Percentiles rank a stretch among this genome's conserved stretches.
phyloP scores from a whole-genome alignment of 768 basidiomycete genomes.

The Imleria badia region DNA sequence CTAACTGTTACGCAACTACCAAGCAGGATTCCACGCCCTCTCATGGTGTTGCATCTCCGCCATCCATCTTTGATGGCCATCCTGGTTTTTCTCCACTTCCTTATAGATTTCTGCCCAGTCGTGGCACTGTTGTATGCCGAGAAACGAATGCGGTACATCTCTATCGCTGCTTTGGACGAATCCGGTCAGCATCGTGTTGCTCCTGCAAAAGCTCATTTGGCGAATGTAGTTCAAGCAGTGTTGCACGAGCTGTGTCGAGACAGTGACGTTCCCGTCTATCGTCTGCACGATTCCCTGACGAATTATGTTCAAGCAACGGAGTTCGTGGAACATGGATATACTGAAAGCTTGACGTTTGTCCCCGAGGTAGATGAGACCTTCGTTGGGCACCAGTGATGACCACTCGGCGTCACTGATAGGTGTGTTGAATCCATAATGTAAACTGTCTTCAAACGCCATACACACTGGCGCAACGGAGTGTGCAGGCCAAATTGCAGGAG shows the following conservation, averaged over 20 bases:
- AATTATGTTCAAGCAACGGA: conserved; percentile 1
- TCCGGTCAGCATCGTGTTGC: conserved; percentile 2
- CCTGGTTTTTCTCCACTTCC: neutral
- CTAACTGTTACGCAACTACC: too few relatives aligned
- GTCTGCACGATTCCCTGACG: neutral
- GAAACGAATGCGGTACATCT: neutral
- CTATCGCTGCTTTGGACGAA: neutral
- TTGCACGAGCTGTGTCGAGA: neutral
- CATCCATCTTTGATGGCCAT: neutral
- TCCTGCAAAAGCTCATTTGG: conserved; percentile 4
- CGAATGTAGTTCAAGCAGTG: conserved; percentile 7
- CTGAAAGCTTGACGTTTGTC: neutral
- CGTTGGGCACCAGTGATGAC: neutral
- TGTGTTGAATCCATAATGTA: neutral
- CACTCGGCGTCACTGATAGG: neutral
- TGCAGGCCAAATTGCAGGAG: neutral
- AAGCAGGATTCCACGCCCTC: neutral
- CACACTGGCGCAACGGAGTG: neutral
- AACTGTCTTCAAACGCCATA: neutral
- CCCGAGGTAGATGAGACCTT: neutral
- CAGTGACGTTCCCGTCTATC: neutral
- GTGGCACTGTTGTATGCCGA: neutral
- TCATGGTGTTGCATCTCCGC: too few relatives aligned
- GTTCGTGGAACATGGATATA: conserved; percentile 6
- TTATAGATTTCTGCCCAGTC: neutral